A percentile compares a stretch with the other conserved stretches of the same genome.
Conservation (phyloP, 2,329 filamentous ascomycete genomes). For the Orbilia oligospora region DNA sequence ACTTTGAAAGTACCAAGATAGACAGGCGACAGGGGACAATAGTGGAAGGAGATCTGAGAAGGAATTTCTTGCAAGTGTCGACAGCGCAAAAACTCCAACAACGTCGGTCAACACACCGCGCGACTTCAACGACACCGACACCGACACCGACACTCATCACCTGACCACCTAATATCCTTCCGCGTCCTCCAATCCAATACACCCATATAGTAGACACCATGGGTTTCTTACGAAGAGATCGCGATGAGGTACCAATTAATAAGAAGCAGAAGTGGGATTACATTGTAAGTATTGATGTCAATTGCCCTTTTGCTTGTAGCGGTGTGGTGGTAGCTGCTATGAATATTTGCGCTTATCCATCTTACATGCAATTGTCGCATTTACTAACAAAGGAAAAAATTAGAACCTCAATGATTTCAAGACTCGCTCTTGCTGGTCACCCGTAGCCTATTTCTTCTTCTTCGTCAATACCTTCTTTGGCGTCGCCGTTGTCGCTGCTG, state of each 20-base stretch:
- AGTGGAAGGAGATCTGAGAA: slow-evolving; percentile 11
- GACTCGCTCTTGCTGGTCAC: slow-evolving; percentile 58
- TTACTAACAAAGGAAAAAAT: not conserved
- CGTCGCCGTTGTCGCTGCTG: slow-evolving; percentile 48
- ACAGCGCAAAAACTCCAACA: not conserved
- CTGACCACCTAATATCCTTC: slow-evolving; percentile 2
- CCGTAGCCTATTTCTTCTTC: slow-evolving; percentile 58
- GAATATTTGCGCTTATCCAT: not conserved
- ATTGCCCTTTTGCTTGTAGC: not conserved
- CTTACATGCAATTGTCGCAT: not conserved
- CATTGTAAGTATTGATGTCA: slow-evolving; percentile 40
- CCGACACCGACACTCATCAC: slow-evolving; percentile 9
- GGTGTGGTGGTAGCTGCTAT: not conserved
- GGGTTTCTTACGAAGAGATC: slow-evolving; percentile 45
- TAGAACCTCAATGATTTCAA: slow-evolving; percentile 60
- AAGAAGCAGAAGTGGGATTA: slow-evolving; percentile 61
- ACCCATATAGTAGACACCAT: slow-evolving; percentile 26
- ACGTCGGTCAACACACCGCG: not conserved
- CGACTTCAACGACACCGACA: slow-evolving; percentile 10
- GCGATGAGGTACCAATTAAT: slow-evolving; percentile 35
- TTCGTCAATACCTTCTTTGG: slow-evolving; percentile 54
- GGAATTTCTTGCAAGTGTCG: slow-evolving; percentile 1
- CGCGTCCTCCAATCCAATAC: not conserved
- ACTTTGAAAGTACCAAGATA: slow-evolving; percentile 17
- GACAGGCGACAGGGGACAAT: not conserved